Evolutionary conservation across 2,329 filamentous ascomycete species (phyloP).

Genomic region (Sordariomycetes sp.): DNA sequence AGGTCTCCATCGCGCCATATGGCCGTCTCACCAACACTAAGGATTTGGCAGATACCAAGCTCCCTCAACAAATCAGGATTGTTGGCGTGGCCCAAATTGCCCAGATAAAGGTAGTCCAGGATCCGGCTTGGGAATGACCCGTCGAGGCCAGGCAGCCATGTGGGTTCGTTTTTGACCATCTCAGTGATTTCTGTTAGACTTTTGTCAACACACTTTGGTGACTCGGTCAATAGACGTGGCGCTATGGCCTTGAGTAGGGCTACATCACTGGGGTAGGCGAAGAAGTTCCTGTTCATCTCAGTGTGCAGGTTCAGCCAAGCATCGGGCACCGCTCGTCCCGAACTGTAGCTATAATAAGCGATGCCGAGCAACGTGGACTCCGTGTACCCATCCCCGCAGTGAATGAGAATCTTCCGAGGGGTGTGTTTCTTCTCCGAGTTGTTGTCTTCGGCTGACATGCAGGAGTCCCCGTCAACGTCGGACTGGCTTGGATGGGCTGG

Average conservation of each 20-base stretch:
- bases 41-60: slow-evolving; percentile 75
- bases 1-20: slow-evolving; percentile 67
- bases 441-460: slow-evolving; percentile 19
- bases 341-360: slow-evolving; percentile 89
- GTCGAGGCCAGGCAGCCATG: slow-evolving; percentile 77
- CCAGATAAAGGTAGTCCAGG: slow-evolving; percentile 90
- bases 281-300: slow-evolving; percentile 80
- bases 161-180: slow-evolving; percentile 52
- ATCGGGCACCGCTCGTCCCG: slow-evolving; percentile 68
- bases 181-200: slow-evolving; percentile 42
- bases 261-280: slow-evolving; percentile 89
- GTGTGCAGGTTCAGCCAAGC: slow-evolving; percentile 85
- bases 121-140: slow-evolving; percentile 86
- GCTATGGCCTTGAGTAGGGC: slow-evolving; percentile 70
- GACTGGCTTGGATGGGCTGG: slow-evolving; percentile 15
- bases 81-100: slow-evolving; percentile 88
- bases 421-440: slow-evolving; percentile 18
- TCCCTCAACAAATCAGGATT: slow-evolving; percentile 75
- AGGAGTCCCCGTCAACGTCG: slow-evolving; percentile 19
- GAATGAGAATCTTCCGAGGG: slow-evolving; percentile 70
- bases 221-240: slow-evolving; percentile 63
- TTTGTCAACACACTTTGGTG: slow-evolving; percentile 44
- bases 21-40: slow-evolving; percentile 86
- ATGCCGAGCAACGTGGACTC: slow-evolving; percentile 84
- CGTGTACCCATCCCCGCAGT: slow-evolving; percentile 93